A percentile compares a stretch with the other conserved stretches of the same genome.
Evolutionary conservation across 2,329 filamentous ascomycete genomes (phyloP).

Genomic region (Emergomyces africanus): DNA sequence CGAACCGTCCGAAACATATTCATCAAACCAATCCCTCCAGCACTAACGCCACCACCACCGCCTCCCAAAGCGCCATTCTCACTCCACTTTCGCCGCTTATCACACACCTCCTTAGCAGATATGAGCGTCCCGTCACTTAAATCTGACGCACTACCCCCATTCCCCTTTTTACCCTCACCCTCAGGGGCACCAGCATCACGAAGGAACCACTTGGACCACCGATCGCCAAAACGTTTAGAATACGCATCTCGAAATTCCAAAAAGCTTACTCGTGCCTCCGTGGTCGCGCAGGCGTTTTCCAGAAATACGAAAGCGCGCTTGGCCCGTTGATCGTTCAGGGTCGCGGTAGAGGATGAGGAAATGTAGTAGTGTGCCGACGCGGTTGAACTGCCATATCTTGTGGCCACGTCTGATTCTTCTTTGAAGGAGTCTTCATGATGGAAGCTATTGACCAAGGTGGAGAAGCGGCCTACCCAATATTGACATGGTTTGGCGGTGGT

Average conservation of each 20-base stretch:
- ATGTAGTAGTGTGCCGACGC: conserved; percentile 10
- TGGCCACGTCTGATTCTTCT: conserved; percentile 15
- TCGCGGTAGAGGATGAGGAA: conserved; percentile 8
- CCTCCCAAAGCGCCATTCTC: not conserved
- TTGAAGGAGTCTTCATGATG: conserved; percentile 22
- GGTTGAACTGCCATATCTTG: conserved; percentile 11
- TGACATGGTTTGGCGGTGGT: conserved; percentile 13
- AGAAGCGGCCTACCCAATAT: conserved; percentile 23
- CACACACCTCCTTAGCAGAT: not conserved
- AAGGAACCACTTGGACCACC: conserved; percentile 11
- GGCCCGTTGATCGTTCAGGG: conserved; percentile 16
- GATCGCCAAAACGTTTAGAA: conserved; percentile 12
- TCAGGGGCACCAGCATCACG: not conserved
- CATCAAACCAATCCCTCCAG: conserved; percentile 5
- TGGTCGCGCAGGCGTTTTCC: conserved; percentile 21
- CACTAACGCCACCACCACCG: not conserved
- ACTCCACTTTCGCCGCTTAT: not conserved
- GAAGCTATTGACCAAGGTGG: conserved; percentile 19
- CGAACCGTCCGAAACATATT: conserved; percentile 8
- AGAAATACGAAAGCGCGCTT: conserved; percentile 24
- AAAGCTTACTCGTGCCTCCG: conserved; percentile 24
- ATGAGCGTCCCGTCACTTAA: not conserved
- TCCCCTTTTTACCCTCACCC: not conserved
- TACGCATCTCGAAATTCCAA: conserved; percentile 18
- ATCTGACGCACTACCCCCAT: not conserved